Evolutionary conservation across 169 alveolate species (phyloP), one percentile per base, ranked within the genome.

Genomic region (Plasmodium berghei): DNA sequence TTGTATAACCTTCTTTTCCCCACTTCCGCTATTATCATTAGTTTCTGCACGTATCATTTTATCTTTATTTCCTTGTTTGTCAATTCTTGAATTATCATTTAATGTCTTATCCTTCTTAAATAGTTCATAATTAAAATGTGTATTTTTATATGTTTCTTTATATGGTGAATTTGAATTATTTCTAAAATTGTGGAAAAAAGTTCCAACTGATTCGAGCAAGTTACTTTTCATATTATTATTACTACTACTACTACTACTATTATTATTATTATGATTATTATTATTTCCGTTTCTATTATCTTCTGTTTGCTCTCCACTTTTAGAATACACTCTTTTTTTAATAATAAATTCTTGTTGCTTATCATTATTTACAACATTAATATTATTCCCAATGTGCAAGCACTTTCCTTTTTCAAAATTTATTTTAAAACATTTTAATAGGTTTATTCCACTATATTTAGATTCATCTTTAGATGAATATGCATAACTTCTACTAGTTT

Each of bases 171-270:
- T 20, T 1, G 18, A 16, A 40, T 20, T 72, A 4, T 42, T 58
- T 20, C 49, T 73, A 14, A 73, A 73, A 28, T 73, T 73, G 16
- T 40, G 42, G 10, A 73, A 34, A 28, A 73, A 73, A 22, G 87
- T 46, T 56, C 58, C 87, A 26, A 73, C 72, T 10, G 71, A 58
- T 49, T 73, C 87, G n/a, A 72, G 56, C 9, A 72, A 18, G 56
- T 72, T 55, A 22, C 69, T 55, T 52, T 72, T 72, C 26, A 14
- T 0, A 18, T 6, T 20, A 1, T 42, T 0, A 1, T 9, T 22
- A 12, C 49, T 28, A 48, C 56, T 48, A 12, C 56, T 48, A 0
- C 22, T 46, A 1, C 2, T 28, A 12, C 28, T 42, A n/a, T n/a
- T 20, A 0, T 42, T 0, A 9, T 9, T 46, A 8, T 8, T 9